Base-by-base conservation (phyloP, 148 eudicot species). In the Spergularia bocconei region DNA sequence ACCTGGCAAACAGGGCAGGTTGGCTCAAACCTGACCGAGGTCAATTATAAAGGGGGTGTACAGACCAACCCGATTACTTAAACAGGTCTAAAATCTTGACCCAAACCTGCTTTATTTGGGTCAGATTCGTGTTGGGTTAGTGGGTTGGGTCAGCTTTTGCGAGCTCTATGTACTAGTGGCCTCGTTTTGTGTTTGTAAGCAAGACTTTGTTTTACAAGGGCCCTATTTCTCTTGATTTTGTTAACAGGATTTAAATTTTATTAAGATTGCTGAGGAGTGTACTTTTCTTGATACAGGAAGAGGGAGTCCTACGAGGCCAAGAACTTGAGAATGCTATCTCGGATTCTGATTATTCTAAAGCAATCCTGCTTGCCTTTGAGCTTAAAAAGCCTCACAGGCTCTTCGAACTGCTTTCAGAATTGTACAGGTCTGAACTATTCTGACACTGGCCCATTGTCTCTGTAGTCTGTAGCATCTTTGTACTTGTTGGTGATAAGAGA, bases 351-450 rank as follows among this genome's bases (percentile, higher is more conserved):
- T 95, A 90, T 77, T 82, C 90, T 29, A 92, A 81, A 83, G 99
- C 99, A 78, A 86, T 95, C 65, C 96, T 82, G 72, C 83, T 95
- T 76, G 98, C 98, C 33, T 88, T 92, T 77, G 98, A 95, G 86
- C 97, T 95, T 65, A 89, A 91, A 61, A 89, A 87, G 75, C 98
- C 99, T 80, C 97, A 91, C 75, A 95, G 85, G 79, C 98, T 95
- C 63, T 89, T 91, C 75, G 90, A 91, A 78, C 87, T 95, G 69
- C 91, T 95, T 75, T 79, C 90, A 44, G 82, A 82, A 77, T 82
- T 95, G 73, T 87, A 89, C 98, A 88, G 98, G 99, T 92, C 52
- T 50, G 83, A 48, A 19, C 54, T 54, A 67, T 10, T 16, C 19
- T 51, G 2, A 21, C 72, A 23, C 19, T 7, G 36, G 58, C 7